Evolutionary conservation across 2,329 filamentous ascomycete genomes (phyloP).

Genomic region (Pseudogymnoascus sp.): DNA sequence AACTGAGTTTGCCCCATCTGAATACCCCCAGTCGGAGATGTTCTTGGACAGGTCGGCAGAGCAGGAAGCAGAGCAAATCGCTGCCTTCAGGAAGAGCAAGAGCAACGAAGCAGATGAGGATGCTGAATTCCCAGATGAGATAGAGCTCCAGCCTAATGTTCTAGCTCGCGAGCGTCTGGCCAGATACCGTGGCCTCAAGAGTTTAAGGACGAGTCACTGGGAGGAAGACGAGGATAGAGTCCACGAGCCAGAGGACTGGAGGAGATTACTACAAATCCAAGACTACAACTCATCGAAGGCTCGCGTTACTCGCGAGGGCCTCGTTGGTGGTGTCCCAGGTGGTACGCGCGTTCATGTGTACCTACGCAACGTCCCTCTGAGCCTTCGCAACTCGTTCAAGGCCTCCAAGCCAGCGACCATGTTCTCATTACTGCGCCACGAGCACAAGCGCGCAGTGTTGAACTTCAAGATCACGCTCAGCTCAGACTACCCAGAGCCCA

Average conservation of each 20-base stretch:
- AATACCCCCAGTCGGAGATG: constrained; percentile 90
- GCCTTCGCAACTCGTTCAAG: constrained; percentile 46
- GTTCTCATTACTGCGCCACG: constrained; percentile 84
- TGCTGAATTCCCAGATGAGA: constrained; percentile 92
- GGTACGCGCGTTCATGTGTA: constrained; percentile 79
- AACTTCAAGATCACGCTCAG: constrained; percentile 86
- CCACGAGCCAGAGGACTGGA: constrained; percentile 85
- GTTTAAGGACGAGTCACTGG: constrained; percentile 79
- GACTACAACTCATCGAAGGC: constrained; percentile 83
- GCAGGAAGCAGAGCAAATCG: constrained; percentile 74
- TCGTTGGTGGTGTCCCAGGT: constrained; percentile 78
- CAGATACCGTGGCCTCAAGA: constrained; percentile 87
- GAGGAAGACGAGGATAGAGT: constrained; percentile 79
- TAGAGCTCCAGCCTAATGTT: constrained; percentile 84
- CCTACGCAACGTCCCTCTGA: constrained; percentile 52
- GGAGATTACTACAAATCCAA: constrained; percentile 73
- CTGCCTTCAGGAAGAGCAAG: constrained; percentile 70
- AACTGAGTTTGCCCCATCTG: constrained; percentile 73
- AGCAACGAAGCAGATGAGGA: constrained; percentile 80
- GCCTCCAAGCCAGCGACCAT: constrained; percentile 58
- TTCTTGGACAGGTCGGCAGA: constrained; percentile 70
- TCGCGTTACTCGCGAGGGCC: constrained; percentile 67
- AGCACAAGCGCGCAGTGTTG: constrained; percentile 85
- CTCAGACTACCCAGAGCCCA: constrained; percentile 64
- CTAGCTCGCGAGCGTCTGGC: constrained; percentile 77